Percentiles rank a stretch among this genome's conserved stretches.
These are phyloP conservation scores for Pleurotus djamor DNA, from an alignment of 768 basidiomycete species.

Conservation along the genomic window DNA sequence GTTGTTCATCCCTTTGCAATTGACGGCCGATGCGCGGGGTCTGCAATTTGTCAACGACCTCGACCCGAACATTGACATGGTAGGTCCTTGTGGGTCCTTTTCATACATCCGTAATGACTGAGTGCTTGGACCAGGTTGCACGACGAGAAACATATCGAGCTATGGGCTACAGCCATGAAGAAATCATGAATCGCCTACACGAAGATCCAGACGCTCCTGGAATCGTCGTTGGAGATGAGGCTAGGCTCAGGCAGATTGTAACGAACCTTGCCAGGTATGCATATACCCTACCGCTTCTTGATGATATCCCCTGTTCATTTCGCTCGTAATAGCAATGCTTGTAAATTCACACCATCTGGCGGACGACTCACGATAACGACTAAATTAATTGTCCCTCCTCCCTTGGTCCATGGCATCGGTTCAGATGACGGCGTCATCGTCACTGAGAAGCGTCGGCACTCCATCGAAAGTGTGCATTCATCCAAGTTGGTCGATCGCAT, in stretches of 20 bases:
- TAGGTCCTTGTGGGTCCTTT: slow-evolving; percentile 13
- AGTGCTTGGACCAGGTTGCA: slow-evolving; percentile 32
- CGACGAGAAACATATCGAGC: slow-evolving; percentile 41
- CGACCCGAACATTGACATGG: slow-evolving; percentile 51
- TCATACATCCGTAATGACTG: neutral
- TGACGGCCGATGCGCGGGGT: slow-evolving; percentile 57
- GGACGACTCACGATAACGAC: slow-evolving; percentile 58
- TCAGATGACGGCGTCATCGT: neutral
- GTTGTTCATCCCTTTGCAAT: slow-evolving; percentile 49
- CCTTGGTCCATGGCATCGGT: neutral
- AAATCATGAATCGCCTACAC: slow-evolving; percentile 22
- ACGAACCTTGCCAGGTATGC: slow-evolving; percentile 63
- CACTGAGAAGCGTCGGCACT: neutral
- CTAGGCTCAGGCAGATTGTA: slow-evolving; percentile 62
- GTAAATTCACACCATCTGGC: slow-evolving; percentile 58
- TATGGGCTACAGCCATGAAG: slow-evolving; percentile 31
- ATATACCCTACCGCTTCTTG: neutral
- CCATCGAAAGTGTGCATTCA: neutral
- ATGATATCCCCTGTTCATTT: neutral
- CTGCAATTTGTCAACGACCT: slow-evolving; percentile 57
- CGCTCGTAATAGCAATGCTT: slow-evolving; percentile 38
- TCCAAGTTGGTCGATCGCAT: slow-evolving; percentile 37
- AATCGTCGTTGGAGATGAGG: slow-evolving; percentile 69
- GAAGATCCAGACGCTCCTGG: slow-evolving; percentile 35
- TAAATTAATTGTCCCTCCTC: slow-evolving; percentile 35